Conservation (phyloP, 768 basidiomycete genomes). For the Thelephora aurantiotincta region DNA sequence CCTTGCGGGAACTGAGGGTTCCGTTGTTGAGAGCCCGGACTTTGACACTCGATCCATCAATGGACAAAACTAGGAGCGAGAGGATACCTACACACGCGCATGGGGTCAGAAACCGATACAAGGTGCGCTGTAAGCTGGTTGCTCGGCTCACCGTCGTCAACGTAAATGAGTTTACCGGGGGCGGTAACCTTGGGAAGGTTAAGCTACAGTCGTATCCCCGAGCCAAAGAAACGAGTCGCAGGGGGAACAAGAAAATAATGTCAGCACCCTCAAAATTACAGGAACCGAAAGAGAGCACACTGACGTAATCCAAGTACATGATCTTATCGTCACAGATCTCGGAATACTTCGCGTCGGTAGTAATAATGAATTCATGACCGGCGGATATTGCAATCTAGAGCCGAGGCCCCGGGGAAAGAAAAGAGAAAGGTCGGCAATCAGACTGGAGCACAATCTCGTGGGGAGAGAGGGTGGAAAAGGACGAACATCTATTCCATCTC, state of each 20-base stretch:
- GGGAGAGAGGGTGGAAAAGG: constrained; percentile 1
- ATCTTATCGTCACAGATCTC: constrained; percentile 71
- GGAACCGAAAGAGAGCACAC: constrained; percentile 15
- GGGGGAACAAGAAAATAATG: not conserved
- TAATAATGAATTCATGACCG: constrained; percentile 88
- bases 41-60: constrained; percentile 68
- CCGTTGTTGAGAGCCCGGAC: constrained; percentile 89
- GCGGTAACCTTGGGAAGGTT: constrained; percentile 94
- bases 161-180: constrained; percentile 94
- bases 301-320: constrained; percentile 89
- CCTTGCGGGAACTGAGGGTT: constrained; percentile 89
- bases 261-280: no score
- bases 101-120: not conserved
- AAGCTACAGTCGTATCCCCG: constrained; percentile 27
- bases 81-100: constrained; percentile 45
- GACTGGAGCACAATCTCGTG: constrained; percentile 3
- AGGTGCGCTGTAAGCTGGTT: not conserved
- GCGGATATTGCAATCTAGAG: constrained; percentile 69
- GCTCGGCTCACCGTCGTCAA: constrained; percentile 71
- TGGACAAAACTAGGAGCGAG: constrained; percentile 81
- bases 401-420: no score
- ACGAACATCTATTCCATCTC: constrained; percentile 73
- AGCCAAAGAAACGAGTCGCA: constrained; percentile 1
- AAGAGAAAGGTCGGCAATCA: not conserved
- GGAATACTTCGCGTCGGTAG: constrained; percentile 71